phyloP scores from a whole-genome alignment of 208 protist species.

The Histomonas meleagridis region DNA sequence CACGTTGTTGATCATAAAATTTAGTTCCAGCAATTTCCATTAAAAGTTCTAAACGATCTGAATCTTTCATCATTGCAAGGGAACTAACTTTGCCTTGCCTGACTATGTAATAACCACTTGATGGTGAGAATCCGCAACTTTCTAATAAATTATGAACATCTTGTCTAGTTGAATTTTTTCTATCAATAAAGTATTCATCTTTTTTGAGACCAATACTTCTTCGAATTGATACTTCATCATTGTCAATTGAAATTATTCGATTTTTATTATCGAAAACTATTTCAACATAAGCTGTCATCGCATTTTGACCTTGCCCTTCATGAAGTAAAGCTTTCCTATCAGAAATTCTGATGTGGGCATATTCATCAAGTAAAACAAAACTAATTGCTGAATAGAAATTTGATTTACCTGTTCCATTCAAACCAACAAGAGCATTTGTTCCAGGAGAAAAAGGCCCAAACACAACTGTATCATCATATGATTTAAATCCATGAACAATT shows the following conservation, averaged over 20 bases:
- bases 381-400: conserved; percentile 36
- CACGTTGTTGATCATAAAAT: neutral
- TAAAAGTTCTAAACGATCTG: neutral
- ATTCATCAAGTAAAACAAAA: conserved; percentile 32
- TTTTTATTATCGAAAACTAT: conserved; percentile 13
- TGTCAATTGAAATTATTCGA: neutral
- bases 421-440: conserved; percentile 25
- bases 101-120: conserved; percentile 3
- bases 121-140: neutral
- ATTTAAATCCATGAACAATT: conserved; percentile 36
- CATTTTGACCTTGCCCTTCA: neutral
- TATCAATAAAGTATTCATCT: conserved; percentile 37
- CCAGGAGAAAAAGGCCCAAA: neutral
- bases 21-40: conserved; percentile 28
- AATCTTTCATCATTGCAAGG: neutral
- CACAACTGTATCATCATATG: neutral
- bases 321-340: conserved; percentile 5
- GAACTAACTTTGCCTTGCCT: neutral
- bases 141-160: conserved; percentile 29
- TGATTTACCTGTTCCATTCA: conserved; percentile 25
- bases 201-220: conserved; percentile 28
- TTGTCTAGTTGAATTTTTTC: conserved; percentile 4
- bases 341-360: neutral
- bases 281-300: neutral
- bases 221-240: conserved; percentile 10